Conservation (phyloP, 805 yeast genomes). For the Jamesozyma rosinii region DNA sequence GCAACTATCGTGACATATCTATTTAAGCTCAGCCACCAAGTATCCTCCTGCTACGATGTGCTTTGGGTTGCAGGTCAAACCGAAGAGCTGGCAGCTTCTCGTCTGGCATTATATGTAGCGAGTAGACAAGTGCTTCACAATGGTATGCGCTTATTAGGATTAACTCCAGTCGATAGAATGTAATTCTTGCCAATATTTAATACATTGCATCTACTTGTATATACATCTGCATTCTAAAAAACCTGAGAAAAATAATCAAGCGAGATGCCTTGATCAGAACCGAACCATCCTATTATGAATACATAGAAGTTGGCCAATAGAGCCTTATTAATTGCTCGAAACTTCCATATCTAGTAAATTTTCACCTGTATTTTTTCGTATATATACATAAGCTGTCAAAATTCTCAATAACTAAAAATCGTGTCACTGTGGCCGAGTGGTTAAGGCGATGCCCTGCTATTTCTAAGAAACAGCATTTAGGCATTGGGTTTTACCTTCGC, state of each 20-base stretch:
- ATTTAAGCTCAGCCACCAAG: constrained; percentile 87
- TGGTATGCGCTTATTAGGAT: constrained; percentile 81
- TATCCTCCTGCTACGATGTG: constrained; percentile 92
- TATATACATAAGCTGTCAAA: too few species aligned
- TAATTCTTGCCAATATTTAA: constrained; percentile 27
- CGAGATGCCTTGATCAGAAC: too few species aligned
- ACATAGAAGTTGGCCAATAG: too few species aligned
- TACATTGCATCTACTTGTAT: too few species aligned
- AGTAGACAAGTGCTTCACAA: constrained; percentile 82
- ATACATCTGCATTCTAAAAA: too few species aligned
- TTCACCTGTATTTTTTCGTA: too few species aligned
- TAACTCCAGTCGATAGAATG: constrained; percentile 98
- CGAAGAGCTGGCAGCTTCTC: constrained; percentile 72
- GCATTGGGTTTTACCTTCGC: constrained; percentile 91
- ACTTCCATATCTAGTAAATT: too few species aligned
- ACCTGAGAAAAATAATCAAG: too few species aligned
- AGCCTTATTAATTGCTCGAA: too few species aligned
- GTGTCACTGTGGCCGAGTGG: constrained; percentile 83
- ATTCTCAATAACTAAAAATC: too few species aligned
- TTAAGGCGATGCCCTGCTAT: constrained; percentile 90
- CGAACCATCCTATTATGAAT: too few species aligned
- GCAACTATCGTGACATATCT: constrained; percentile 87
- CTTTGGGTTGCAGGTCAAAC: constrained; percentile 96
- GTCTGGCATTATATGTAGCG: constrained; percentile 81
- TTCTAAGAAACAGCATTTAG: constrained; percentile 42